Evolutionary conservation across 106 monocot genomes (phyloP).

Genomic region (Iris macrosiphon): DNA sequence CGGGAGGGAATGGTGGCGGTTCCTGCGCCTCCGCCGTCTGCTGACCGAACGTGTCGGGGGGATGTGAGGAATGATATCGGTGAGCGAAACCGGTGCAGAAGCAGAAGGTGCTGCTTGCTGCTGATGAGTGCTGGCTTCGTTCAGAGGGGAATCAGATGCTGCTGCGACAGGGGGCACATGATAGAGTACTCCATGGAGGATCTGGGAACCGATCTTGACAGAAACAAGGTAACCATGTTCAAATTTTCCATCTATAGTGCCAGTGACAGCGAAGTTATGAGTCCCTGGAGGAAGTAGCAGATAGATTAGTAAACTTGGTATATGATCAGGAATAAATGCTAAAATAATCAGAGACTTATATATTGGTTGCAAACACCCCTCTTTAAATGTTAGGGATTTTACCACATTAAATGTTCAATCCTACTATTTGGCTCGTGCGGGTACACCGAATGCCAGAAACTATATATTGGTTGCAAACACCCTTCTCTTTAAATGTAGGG

Average conservation of each 20-base stretch:
- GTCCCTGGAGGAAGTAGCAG: no score
- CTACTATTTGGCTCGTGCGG: no score
- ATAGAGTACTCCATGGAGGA: conserved; percentile 57
- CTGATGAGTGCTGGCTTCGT: not conserved
- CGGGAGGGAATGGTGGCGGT: conserved; percentile 54
- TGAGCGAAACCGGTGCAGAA: not conserved
- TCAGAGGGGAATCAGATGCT: not conserved
- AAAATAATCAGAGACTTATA: no score
- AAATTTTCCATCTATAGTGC: conserved; percentile 69
- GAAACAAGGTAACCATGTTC: conserved; percentile 72
- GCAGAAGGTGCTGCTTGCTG: not conserved
- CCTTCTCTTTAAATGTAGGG: no score
- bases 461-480: no score
- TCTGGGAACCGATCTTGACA: conserved; percentile 41
- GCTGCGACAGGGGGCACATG: conserved; percentile 14
- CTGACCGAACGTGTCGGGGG: conserved; percentile 1
- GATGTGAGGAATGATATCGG: not conserved
- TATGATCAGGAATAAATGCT: no score
- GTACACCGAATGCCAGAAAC: no score
- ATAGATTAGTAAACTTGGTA: no score
- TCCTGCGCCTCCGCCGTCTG: conserved; percentile 19
- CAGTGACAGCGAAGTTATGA: not conserved
- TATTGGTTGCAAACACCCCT: no score
- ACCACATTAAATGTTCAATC: no score
- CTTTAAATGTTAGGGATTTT: no score